A percentile compares a stretch with the other conserved stretches of the same genome.
Evolutionary conservation across 768 basidiomycete genomes (phyloP).

Genomic region (Vararia minispora): DNA sequence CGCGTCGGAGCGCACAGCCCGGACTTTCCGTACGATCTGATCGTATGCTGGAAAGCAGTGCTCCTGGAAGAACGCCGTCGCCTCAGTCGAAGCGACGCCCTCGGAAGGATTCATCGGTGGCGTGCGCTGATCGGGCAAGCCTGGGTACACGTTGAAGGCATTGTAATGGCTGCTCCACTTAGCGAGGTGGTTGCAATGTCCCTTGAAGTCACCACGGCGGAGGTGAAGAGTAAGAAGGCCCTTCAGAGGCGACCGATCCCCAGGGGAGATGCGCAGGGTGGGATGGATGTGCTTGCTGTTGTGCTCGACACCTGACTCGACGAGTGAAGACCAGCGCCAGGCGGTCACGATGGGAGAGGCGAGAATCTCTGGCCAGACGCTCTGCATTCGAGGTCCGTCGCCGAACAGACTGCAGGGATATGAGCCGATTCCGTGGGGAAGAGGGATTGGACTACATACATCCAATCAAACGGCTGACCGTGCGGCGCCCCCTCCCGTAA

Average conservation of each 20-base stretch:
- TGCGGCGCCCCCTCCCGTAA: slow-evolving; percentile 21
- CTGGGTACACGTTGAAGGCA: slow-evolving; percentile 33
- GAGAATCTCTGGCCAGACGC: slow-evolving; percentile 23
- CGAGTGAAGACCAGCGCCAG: slow-evolving; percentile 28
- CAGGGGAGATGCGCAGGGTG: not conserved
- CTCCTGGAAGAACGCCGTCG: slow-evolving; percentile 20
- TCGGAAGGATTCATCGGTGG: slow-evolving; percentile 19
- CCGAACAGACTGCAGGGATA: slow-evolving; percentile 23
- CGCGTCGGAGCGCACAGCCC: slow-evolving; percentile 18
- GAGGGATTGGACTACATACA: slow-evolving; percentile 18
- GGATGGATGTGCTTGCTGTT: slow-evolving; percentile 19
- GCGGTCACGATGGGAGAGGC: slow-evolving; percentile 24
- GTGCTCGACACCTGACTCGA: slow-evolving; percentile 21
- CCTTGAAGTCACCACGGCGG: slow-evolving; percentile 36
- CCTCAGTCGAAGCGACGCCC: slow-evolving; percentile 17
- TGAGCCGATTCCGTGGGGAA: not conserved
- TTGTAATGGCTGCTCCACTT: slow-evolving; percentile 23
- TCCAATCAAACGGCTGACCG: slow-evolving; percentile 24
- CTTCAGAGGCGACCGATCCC: slow-evolving; percentile 16
- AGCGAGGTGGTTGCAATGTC: slow-evolving; percentile 31
- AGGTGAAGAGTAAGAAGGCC: slow-evolving; percentile 38
- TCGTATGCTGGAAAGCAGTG: slow-evolving; percentile 32
- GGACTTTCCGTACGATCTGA: slow-evolving; percentile 29
- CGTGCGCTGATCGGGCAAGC: slow-evolving; percentile 26
- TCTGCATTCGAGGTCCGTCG: slow-evolving; percentile 20